Conservation (phyloP, 2,329 filamentous ascomycete species). For the Aspergillus floridensis region DNA sequence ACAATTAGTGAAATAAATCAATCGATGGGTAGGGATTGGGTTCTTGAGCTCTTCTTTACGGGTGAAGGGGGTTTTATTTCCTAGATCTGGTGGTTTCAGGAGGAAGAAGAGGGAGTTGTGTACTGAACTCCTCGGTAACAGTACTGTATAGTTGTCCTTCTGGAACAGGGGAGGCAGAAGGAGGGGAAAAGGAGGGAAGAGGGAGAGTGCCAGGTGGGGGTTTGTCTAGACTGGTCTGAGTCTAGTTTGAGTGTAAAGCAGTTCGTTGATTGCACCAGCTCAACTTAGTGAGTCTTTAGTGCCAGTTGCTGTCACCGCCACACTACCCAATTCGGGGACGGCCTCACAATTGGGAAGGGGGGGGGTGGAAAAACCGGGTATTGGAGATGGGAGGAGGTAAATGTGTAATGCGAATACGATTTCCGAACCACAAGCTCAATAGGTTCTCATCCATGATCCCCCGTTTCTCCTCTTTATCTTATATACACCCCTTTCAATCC, state of each 20-base stretch:
- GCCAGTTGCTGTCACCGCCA: conserved; percentile 20
- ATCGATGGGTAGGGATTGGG: background rate
- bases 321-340: conserved; percentile 2
- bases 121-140: too few species aligned
- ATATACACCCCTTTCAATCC: background rate
- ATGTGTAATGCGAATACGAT: background rate
- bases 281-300: conserved; percentile 15
- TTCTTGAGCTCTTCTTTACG: background rate
- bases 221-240: background rate
- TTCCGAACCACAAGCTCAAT: background rate
- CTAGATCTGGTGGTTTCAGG: background rate
- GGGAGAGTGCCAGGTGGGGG: conserved; percentile 15
- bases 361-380: background rate
- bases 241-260: conserved; percentile 19
- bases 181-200: conserved; percentile 1
- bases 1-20: background rate
- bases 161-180: conserved; percentile 2
- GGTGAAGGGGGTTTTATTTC: background rate
- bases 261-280: conserved; percentile 17
- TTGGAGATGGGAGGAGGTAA: background rate
- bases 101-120: background rate
- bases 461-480: background rate
- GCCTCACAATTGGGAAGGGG: too few species aligned
- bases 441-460: too few species aligned
- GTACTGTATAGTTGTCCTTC: background rate